Evolutionary conservation across 139 green algal species (phyloP).

Genomic region (Coelastrella sp.): DNA sequence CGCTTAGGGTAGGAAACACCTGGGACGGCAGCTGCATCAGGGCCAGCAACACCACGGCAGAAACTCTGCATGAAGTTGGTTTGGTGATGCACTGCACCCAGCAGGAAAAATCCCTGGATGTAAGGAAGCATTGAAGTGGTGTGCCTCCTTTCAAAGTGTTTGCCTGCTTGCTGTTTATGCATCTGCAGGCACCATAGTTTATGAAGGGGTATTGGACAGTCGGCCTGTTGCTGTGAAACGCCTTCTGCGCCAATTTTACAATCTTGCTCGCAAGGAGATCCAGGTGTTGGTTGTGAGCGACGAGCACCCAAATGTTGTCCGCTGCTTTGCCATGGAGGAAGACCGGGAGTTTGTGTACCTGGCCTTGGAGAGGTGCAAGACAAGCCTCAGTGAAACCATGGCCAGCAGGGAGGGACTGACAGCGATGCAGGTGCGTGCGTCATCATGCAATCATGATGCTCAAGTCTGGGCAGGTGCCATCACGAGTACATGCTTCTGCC

Average conservation of each 20-base stretch:
- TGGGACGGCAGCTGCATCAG: too few species aligned
- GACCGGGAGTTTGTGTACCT: constrained; percentile 98
- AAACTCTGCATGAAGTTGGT: too few species aligned
- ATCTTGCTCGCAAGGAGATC: constrained; percentile 94
- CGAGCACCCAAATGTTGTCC: constrained; percentile 96
- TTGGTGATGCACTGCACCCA: too few species aligned
- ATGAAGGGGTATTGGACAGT: constrained; percentile 85
- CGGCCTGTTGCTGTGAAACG: constrained; percentile 92
- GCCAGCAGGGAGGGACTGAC: not conserved
- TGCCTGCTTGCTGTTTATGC: not conserved
- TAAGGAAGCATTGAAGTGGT: too few species aligned
- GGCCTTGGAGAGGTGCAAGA: constrained; percentile 91
- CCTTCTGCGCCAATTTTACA: constrained; percentile 88
- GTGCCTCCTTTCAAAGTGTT: too few species aligned
- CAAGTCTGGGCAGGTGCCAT: too few species aligned
- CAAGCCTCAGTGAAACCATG: constrained; percentile 65
- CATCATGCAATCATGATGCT: too few species aligned
- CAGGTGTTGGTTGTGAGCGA: constrained; percentile 91
- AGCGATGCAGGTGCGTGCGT: constrained; percentile 16
- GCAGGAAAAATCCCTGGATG: too few species aligned
- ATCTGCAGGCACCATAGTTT: constrained; percentile 86
- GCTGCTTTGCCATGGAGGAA: constrained; percentile 98
- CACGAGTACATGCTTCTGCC: too few species aligned
- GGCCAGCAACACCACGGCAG: too few species aligned
- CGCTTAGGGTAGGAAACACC: too few species aligned